phyloP scores from a whole-genome alignment of 129 eudicot genomes.

The Oenanthe sinensis region DNA sequence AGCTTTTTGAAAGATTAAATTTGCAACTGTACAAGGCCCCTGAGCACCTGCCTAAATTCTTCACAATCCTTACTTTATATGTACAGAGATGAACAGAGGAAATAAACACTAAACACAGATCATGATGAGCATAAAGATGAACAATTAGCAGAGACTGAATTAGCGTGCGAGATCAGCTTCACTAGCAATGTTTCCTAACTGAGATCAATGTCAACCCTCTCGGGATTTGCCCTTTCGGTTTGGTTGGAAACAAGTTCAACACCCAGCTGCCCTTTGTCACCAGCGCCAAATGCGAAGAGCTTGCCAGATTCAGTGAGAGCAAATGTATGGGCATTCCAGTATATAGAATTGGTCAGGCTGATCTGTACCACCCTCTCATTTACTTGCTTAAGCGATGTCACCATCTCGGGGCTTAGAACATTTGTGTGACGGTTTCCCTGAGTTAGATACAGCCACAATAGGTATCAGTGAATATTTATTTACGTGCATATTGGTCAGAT shows the following conservation, averaged over 20 bases:
- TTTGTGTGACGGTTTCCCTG: conserved; percentile 79
- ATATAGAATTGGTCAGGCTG: conserved; percentile 86
- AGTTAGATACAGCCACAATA: background rate
- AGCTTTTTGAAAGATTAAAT: background rate
- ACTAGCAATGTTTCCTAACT: conserved; percentile 22
- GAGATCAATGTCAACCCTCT: conserved; percentile 67
- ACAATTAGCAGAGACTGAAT: conserved; percentile 8
- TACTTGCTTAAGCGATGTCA: conserved; percentile 57
- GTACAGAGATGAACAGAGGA: conserved; percentile 17
- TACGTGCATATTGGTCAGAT: background rate
- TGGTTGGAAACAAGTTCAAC: conserved; percentile 69
- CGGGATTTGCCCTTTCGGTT: conserved; percentile 72
- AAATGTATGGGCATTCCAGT: conserved; percentile 96
- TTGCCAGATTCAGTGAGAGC: conserved; percentile 81
- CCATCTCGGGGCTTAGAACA: conserved; percentile 73
- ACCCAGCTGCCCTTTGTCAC: conserved; percentile 96
- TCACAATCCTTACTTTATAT: conserved; percentile 20
- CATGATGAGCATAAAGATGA: conserved; percentile 3
- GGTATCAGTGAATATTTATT: background rate
- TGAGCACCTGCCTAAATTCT: conserved; percentile 15
- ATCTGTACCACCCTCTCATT: conserved; percentile 90
- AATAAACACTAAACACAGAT: background rate
- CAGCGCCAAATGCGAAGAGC: conserved; percentile 88
- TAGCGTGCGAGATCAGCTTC: background rate
- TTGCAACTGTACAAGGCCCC: background rate